Evolutionary conservation across 2,329 filamentous ascomycete species (phyloP).

Genomic region (Hypocreales sp.): DNA sequence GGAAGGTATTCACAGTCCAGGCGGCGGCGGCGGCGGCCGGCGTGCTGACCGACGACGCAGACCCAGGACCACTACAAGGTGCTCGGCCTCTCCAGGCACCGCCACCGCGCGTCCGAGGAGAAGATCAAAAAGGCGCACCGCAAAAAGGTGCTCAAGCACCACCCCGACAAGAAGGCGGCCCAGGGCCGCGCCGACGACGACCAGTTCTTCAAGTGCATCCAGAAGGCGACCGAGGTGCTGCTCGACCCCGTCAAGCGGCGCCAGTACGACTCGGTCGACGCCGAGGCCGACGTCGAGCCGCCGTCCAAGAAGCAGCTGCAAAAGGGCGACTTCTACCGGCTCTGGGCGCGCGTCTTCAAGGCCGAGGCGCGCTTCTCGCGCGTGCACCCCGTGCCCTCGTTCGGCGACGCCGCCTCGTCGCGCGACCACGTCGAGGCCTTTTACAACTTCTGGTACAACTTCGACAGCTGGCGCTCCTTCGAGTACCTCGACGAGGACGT

Average conservation of each 20-base stretch:
- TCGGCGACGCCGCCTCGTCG: constrained; percentile 71
- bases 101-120: constrained; percentile 84
- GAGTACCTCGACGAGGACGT: constrained; percentile 99
- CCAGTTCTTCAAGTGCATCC: constrained; percentile 99
- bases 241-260: constrained; percentile 82
- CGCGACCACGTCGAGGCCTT: constrained; percentile 88
- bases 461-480: constrained; percentile 94
- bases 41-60: constrained; percentile 23
- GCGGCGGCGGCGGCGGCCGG: neutral
- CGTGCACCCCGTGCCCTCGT: constrained; percentile 68
- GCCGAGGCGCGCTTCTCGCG: constrained; percentile 88
- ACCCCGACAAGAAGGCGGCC: constrained; percentile 97
- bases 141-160: constrained; percentile 98
- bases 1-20: constrained; percentile 55
- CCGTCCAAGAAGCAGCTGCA: constrained; percentile 81
- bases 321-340: constrained; percentile 88
- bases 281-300: constrained; percentile 80
- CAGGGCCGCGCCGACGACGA: constrained; percentile 79
- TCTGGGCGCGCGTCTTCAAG: constrained; percentile 83
- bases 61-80: constrained; percentile 96
- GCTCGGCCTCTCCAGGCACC: constrained; percentile 82
- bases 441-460: constrained; percentile 99
- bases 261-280: constrained; percentile 94
- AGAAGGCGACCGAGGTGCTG: constrained; percentile 90
- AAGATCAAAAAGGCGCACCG: constrained; percentile 98